Percentiles rank a stretch among this genome's conserved stretches.
phyloP scores from a whole-genome alignment of 1,284 basidiomycete species.

The Sphaerobolus stellatus region DNA sequence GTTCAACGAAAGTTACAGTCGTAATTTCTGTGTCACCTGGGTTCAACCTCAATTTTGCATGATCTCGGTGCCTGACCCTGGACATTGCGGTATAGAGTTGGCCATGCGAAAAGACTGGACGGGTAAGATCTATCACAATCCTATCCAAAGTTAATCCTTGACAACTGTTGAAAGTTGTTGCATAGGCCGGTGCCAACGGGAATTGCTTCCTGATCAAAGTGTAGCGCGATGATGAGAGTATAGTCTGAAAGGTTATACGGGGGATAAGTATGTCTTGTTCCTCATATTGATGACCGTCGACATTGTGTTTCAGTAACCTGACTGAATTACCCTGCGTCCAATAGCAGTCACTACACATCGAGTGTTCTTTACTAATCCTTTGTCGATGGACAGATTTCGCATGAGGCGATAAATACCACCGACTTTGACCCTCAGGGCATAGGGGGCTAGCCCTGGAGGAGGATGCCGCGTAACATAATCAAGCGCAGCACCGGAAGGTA shows the following conservation, averaged over 20 bases:
- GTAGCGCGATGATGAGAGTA: constrained; percentile 28
- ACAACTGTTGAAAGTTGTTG: constrained; percentile 26
- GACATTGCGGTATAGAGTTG: too few species aligned
- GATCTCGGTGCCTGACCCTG: too few species aligned
- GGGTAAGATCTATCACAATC: too few species aligned
- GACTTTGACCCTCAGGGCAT: constrained; percentile 32
- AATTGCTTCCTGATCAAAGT: constrained; percentile 39
- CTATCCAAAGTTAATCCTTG: constrained; percentile 21
- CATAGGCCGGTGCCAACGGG: constrained; percentile 27
- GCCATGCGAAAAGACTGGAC: too few species aligned
- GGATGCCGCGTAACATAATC: too few species aligned
- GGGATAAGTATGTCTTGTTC: constrained; percentile 36
- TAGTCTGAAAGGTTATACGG: constrained; percentile 33
- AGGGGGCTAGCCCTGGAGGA: constrained; percentile 32
- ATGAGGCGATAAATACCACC: constrained; percentile 37
- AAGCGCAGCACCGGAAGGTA: constrained; percentile 22
- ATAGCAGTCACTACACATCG: constrained; percentile 33
- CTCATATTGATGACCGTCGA: constrained; percentile 21
- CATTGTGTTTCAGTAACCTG: constrained; percentile 22
- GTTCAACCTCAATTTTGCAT: too few species aligned
- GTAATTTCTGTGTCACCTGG: too few species aligned
- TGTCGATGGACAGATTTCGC: constrained; percentile 39
- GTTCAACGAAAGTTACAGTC: too few species aligned
- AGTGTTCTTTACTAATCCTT: constrained; percentile 41
- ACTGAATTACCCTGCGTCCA: constrained; percentile 32